Base-by-base conservation (phyloP, 2,329 filamentous ascomycete species). In the Apiospora saccharicola region DNA sequence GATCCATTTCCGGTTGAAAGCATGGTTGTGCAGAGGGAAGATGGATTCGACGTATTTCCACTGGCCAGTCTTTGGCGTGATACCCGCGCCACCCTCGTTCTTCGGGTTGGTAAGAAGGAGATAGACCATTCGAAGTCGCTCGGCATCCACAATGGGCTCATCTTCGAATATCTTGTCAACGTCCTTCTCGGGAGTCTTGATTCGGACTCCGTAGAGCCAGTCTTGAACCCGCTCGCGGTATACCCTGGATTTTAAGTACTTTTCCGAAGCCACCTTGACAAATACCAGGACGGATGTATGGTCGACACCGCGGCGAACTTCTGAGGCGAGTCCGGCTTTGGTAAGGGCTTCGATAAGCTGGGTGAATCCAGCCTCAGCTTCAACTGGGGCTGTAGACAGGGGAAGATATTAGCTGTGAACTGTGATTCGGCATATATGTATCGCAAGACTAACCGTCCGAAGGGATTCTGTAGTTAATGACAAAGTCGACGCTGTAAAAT, bases 161-260 rank as follows among this genome's bases (percentile, higher is more conserved):
- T 89, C 85, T 72, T 91, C 86, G 70, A 97, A 89, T 19, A 91
- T 89, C 73, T 90, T 86, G 68, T 88, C 84, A 24, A 94, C 90
- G 76, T 97, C 91, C 79, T 91, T 92, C 71, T 91, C 89, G 0
- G 96, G 96, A 47, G 94, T 91, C 26, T 90, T 89, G 69, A 93
- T 89, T 74, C 94, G 92, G 71, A 98, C 92, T 70, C 95, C 95
- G 80, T 96, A 93, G 46, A 98, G 90, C 94, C 95, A 99, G 83
- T 98, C 96, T 80, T 95, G 93, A 24, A 98, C 91, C 75, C 96
- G 91, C 71, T 93, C 94, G 75, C 94, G 90, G 82, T 98, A 97
- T 69, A 98, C 89, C 78, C 97, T 94, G 75, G 91, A 90, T 73
- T 89, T 90, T 73, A 99, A 87, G 75, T 95, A 90, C 77, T 91